These are phyloP conservation scores for Pseudogymnoascus sp. DNA, from an alignment of 2,329 filamentous ascomycete species.

Conservation along the genomic window DNA sequence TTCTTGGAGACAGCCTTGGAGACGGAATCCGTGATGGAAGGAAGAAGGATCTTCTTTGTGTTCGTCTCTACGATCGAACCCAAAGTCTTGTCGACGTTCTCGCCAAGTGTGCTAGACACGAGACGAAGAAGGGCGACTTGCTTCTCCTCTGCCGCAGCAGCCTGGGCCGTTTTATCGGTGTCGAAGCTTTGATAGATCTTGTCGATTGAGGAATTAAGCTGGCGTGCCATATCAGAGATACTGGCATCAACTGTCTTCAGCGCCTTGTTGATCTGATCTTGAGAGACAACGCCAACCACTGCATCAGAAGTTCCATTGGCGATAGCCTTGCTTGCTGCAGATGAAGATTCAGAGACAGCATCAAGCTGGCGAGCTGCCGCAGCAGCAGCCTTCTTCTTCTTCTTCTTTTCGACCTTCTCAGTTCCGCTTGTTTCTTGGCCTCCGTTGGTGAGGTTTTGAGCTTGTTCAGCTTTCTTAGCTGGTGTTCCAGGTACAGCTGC, in stretches of 20 bases:
- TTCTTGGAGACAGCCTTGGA: slow-evolving; percentile 63
- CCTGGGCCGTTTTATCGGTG: slow-evolving; percentile 60
- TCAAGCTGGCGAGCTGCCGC: slow-evolving; percentile 6
- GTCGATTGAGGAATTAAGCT: slow-evolving; percentile 51
- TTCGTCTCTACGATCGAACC: slow-evolving; percentile 51
- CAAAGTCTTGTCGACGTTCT: slow-evolving; percentile 52
- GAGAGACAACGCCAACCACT: slow-evolving; percentile 13
- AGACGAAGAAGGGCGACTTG: slow-evolving; percentile 63
- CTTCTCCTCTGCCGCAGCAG: slow-evolving; percentile 55
- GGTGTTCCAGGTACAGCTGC: slow-evolving; percentile 22
- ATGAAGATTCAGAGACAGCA: slow-evolving; percentile 9
- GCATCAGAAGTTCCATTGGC: slow-evolving; percentile 16
- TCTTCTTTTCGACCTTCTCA: slow-evolving; percentile 59
- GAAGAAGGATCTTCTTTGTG: slow-evolving; percentile 66
- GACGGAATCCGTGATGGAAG: slow-evolving; percentile 62
- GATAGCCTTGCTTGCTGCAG: slow-evolving; percentile 15
- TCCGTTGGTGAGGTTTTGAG: slow-evolving; percentile 20
- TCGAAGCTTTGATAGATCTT: slow-evolving; percentile 56
- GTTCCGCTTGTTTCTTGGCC: slow-evolving; percentile 24
- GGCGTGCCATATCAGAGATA: slow-evolving; percentile 41
- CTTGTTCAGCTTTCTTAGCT: slow-evolving; percentile 31
- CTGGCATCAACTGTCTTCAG: slow-evolving; percentile 42
- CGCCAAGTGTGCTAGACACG: slow-evolving; percentile 60
- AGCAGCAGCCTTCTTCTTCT: slow-evolving; percentile 61
- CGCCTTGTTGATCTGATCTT: slow-evolving; percentile 35